Conservation (phyloP, 2,329 filamentous ascomycete genomes). For the Anthostomella pinea region DNA sequence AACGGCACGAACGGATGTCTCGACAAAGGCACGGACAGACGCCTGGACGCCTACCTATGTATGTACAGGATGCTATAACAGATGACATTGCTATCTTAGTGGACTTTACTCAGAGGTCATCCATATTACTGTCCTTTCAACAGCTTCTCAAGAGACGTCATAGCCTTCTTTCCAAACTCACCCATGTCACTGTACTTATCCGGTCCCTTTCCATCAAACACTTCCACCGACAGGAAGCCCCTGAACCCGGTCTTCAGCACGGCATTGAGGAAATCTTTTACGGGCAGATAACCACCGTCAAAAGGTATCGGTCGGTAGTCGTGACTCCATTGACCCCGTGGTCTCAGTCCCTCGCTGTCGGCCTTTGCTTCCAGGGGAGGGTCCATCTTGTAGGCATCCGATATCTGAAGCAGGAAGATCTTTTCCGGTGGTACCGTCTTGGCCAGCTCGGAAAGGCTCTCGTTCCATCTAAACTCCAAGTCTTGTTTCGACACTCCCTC, state of each 20-base stretch:
- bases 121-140: constrained; percentile 26
- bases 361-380: constrained; percentile 50
- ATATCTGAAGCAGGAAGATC: constrained; percentile 73
- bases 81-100: too few relatives aligned
- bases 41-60: too few relatives aligned
- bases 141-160: constrained; percentile 42
- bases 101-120: too few relatives aligned
- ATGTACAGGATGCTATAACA: too few relatives aligned
- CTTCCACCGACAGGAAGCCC: constrained; percentile 66
- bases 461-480: constrained; percentile 49
- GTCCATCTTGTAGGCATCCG: constrained; percentile 66
- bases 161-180: constrained; percentile 49
- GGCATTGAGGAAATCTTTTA: constrained; percentile 61
- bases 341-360: constrained; percentile 52
- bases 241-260: constrained; percentile 66
- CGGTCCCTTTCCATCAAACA: constrained; percentile 60
- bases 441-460: constrained; percentile 55
- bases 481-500: constrained; percentile 42
- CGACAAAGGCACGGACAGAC: too few relatives aligned
- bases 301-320: constrained; percentile 68
- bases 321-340: constrained; percentile 68
- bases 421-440: constrained; percentile 61
- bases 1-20: too few relatives aligned
- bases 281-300: constrained; percentile 67
- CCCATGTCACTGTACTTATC: constrained; percentile 45